Base-by-base conservation (phyloP, 345 rosid species). In the Dipteronia sinensis region DNA sequence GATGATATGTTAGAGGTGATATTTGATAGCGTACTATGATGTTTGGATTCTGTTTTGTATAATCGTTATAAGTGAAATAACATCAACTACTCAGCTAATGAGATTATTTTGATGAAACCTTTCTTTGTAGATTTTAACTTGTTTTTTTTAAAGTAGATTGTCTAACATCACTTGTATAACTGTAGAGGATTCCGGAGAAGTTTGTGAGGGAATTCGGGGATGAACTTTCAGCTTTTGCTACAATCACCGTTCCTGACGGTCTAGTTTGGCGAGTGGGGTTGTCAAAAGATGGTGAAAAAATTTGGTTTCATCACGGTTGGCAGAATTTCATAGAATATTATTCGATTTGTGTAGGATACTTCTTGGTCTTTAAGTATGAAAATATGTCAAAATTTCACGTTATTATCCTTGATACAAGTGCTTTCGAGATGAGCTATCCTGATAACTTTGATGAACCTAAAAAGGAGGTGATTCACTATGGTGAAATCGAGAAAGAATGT, bases 241-340 rank as follows among this genome's bases (percentile, higher is more conserved):
- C 11, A 7, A 1, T 42, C 11, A 42, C 11, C 10, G 46, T 8
- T 42, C 46, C 46, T 42, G 10, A 42, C 46, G 89, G 91, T 47
- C 72, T 34, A 42, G 76, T 25, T 55, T 85, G 88, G 88, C 79
- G 31, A 19, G 80, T 86, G 8, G 83, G 87, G 23, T 64, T 88
- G 27, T 69, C 72, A 47, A 85, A 67, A 59, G 65, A 31, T 1
- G 78, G 63, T 10, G 65, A 72, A 72, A 67, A 74, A 8, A 67
- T 83, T 65, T 88, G 87, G 87, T 83, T 88, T 65, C 83, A 88
- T 34, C 76, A 73, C 29, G 89, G 85, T 17, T 88, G 87, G 87
- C 76, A 80, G 27, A 73, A 86, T 2, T 86, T 88, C 76, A 74
- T 69, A 2, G 72, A 85, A 20, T 79, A 82, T 59, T 62, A 86